These are phyloP conservation scores for Exophiala xenobiotica DNA, from an alignment of 2,329 filamentous ascomycete species.

Conservation along the genomic window DNA sequence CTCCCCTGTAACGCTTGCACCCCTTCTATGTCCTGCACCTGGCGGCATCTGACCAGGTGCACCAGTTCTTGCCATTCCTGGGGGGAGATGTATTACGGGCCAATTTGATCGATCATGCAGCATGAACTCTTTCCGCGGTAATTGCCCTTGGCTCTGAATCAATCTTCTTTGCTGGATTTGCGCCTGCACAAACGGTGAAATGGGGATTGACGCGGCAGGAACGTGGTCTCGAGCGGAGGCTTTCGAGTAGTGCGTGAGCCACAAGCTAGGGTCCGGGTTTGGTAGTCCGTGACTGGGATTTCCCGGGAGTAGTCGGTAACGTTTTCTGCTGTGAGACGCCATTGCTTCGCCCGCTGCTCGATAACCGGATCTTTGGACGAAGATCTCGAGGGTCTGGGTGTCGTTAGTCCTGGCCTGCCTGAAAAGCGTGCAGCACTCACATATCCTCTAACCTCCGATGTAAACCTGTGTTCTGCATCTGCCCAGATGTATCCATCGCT, in stretches of 20 bases:
- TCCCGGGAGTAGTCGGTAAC: conserved; percentile 78
- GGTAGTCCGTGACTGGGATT: conserved; percentile 69
- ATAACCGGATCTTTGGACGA: conserved; percentile 78
- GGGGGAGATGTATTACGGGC: conserved; percentile 75
- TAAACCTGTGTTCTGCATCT: conserved; percentile 73
- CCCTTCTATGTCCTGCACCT: conserved; percentile 39
- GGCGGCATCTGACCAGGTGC: conserved; percentile 23
- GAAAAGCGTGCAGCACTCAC: conserved; percentile 55
- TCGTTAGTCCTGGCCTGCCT: conserved; percentile 13
- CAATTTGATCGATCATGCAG: conserved; percentile 84
- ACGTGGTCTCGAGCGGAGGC: conserved; percentile 72
- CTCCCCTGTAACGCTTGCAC: conserved; percentile 46
- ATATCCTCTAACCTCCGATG: conserved; percentile 69
- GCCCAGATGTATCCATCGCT: conserved; percentile 94
- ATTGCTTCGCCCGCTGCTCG: conserved; percentile 69
- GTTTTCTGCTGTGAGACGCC: conserved; percentile 74
- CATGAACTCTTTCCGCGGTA: conserved; percentile 92
- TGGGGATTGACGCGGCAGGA: conserved; percentile 59
- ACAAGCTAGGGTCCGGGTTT: conserved; percentile 75
- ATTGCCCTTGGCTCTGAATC: conserved; percentile 73
- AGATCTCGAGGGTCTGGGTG: conserved; percentile 81
- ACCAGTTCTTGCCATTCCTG: conserved; percentile 24
- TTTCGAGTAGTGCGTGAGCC: conserved; percentile 86
- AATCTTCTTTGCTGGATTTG: conserved; percentile 52
- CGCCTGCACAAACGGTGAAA: conserved; percentile 43